Conservation (phyloP, 306 rosid species). For the Hylodesmum podocarpum region DNA sequence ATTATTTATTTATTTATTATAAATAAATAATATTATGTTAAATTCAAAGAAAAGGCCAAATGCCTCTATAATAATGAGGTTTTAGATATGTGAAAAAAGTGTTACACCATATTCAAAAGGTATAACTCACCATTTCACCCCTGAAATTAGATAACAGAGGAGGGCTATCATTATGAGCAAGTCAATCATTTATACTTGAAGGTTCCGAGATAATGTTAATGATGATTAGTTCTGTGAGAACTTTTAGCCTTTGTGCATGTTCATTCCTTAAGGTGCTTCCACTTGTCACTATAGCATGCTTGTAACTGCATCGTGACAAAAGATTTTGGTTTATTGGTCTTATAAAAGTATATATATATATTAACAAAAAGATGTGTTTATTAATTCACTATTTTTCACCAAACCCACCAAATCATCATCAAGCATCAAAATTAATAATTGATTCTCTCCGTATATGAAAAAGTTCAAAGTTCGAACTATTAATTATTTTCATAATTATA, state of each 20-base stretch:
- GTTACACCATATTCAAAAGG: not conserved
- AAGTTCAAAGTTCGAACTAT: not conserved
- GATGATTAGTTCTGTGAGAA: not conserved
- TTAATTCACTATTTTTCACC: not conserved
- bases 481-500: not conserved
- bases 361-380: not conserved
- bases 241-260: slow-evolving; percentile 4
- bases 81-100: not conserved
- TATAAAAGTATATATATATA: not conserved
- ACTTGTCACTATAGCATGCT: not conserved
- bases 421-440: not conserved
- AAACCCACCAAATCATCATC: slow-evolving; percentile 23
- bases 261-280: slow-evolving; percentile 1
- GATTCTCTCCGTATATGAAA: not conserved
- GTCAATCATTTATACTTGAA: not conserved
- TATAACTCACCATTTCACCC: not conserved
- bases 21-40: too few species aligned
- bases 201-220: not conserved
- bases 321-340: not conserved
- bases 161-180: not conserved
- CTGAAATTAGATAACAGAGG: not conserved
- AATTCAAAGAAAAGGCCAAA: not conserved
- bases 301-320: slow-evolving; percentile 11
- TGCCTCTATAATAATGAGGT: not conserved
- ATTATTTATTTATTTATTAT: too few species aligned